Base-by-base conservation (phyloP, 2,329 filamentous ascomycete species). In the Onygena corvina region DNA sequence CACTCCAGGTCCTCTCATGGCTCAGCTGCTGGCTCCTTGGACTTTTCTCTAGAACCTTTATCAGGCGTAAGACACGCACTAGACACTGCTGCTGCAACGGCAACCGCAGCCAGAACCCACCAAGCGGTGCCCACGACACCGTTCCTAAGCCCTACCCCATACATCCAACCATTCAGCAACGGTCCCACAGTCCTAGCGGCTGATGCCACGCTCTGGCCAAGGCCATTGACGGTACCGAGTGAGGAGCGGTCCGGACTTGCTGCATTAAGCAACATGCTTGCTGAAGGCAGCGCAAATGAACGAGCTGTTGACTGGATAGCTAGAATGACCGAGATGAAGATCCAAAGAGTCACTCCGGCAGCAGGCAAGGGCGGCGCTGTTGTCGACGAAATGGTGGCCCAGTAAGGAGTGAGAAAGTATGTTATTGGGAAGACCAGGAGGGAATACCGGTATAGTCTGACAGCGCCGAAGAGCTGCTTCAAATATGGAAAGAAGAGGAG, bases 401-500 rank as follows among this genome's bases (percentile, higher is more conserved):
- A 42, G 38, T 16, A 42, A 5, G 38, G 38, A 7, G 21, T 16
- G 7, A 25, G 21, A 20, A 42, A 42, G 27, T 42, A 42, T 3
- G 38, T 42, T 25, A 27, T 7, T 3, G 38, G 38, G 5, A 42
- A 42, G n/a, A 42, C 12, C 38, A 42, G 38, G 21, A 42, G 38
- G 21, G 38, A n/a, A 7, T 14, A 42, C 11, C 21, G 20, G 11
- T 42, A 42, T 25, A 42, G 38, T 12, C 11, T 23, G 21, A 42
- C 12, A 16, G 16, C 9, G 5, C 38, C 38, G 16, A 42, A 42
- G 11, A 42, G 12, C 27, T 23, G n/a, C 38, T 42, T 42, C 9
- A 42, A 14, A 23, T 42, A 42, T 8, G 38, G 38, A n/a, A 42
- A 42, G 38, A 42, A 42, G 7, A 42, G 21, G 4, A 42, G 38